These are phyloP conservation scores for Polygonum maritimum DNA, from an alignment of 148 eudicot genomes.

Conservation along the genomic window DNA sequence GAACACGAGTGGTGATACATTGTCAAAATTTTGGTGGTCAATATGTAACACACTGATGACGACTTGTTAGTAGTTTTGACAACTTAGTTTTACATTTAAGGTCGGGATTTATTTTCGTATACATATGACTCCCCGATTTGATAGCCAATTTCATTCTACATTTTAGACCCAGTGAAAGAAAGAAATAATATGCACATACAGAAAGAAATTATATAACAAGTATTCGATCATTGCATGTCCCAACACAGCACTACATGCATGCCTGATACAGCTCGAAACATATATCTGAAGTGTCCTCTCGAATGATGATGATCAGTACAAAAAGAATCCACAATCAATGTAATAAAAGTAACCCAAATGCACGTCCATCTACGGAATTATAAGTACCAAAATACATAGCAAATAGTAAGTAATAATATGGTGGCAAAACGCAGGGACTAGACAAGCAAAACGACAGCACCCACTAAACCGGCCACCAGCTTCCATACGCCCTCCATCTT, in stretches of 20 bases:
- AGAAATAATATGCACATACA: background rate
- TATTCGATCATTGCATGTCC: background rate
- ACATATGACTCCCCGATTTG: no score
- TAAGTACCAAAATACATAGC: background rate
- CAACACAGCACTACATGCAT: background rate
- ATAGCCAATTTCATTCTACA: no score
- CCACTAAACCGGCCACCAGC: background rate
- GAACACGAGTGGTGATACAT: no score
- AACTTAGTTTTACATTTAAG: no score
- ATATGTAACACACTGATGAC: no score
- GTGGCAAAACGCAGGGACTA: background rate
- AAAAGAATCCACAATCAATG: slow-evolving; percentile 4
- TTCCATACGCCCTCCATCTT: background rate
- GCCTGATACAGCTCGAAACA: background rate
- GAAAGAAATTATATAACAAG: background rate
- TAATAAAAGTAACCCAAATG: background rate
- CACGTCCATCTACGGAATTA: background rate
- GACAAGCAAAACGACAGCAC: slow-evolving; percentile 7
- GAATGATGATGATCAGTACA: background rate
- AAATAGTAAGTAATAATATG: background rate
- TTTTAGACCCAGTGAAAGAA: background rate
- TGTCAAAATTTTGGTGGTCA: no score
- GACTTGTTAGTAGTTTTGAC: no score
- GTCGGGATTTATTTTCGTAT: no score
- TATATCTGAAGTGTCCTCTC: background rate